Evolutionary conservation across 2,329 filamentous ascomycete species (phyloP).

Genomic region (Colletotrichum theobromicola): DNA sequence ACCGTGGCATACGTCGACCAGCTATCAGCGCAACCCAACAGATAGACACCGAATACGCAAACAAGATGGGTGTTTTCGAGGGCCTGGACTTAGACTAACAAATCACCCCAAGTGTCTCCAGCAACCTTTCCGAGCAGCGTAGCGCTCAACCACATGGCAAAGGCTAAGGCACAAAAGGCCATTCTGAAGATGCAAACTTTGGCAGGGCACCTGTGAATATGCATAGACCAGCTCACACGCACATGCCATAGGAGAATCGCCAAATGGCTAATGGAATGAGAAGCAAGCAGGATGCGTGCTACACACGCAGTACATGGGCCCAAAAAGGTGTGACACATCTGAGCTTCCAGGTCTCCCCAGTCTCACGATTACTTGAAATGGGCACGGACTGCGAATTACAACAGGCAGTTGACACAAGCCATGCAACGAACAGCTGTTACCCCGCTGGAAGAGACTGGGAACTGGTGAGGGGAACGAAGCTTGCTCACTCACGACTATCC

Average conservation of each 20-base stretch:
- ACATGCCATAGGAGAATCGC: neutral
- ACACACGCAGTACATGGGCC: neutral
- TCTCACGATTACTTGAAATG: neutral
- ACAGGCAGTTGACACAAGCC: neutral
- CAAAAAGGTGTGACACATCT: neutral
- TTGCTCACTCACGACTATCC: neutral
- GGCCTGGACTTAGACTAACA: neutral
- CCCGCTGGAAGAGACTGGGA: neutral
- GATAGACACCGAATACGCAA: neutral
- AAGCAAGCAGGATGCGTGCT: neutral
- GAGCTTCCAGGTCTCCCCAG: neutral
- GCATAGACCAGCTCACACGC: neutral
- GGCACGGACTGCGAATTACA: neutral
- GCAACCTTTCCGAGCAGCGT: neutral
- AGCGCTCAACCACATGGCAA: neutral
- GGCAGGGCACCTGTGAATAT: neutral
- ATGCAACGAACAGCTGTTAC: neutral
- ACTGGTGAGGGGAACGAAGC: neutral
- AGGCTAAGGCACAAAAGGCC: neutral
- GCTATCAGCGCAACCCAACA: neutral
- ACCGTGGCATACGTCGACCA: neutral
- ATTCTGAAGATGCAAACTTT: neutral
- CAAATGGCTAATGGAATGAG: neutral
- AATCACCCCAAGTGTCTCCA: neutral
- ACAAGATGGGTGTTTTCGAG: neutral